Evolutionary conservation across 1,139 yeast species (phyloP).

Genomic region (Sugiyamaella pinicola): DNA sequence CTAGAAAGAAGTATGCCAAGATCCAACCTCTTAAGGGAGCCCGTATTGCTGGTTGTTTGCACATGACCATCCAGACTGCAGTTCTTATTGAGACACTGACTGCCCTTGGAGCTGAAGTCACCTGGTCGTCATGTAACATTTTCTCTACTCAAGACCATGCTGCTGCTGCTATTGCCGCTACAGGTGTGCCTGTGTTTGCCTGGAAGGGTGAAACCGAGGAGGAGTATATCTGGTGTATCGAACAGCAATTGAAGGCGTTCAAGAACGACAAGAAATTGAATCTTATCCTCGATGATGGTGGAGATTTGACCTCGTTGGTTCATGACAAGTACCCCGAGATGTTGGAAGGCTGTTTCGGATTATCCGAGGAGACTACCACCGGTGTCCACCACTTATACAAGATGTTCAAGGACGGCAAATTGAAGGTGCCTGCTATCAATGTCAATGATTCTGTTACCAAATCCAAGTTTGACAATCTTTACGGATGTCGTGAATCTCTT

Average conservation of each 20-base stretch:
- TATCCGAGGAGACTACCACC: constrained; percentile 99
- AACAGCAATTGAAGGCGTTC: constrained; percentile 98
- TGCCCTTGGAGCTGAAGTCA: constrained; percentile 99
- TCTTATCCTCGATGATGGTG: constrained; percentile 99
- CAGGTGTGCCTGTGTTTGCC: constrained; percentile 99
- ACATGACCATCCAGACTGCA: constrained; percentile 99
- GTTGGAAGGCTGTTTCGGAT: constrained; percentile 93
- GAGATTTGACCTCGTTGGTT: constrained; percentile 95
- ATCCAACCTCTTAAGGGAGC: constrained; percentile 98
- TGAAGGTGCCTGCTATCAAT: constrained; percentile 99
- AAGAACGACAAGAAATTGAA: constrained; percentile 94
- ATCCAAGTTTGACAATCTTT: constrained; percentile 98
- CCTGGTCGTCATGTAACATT: constrained; percentile 99
- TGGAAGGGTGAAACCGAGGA: constrained; percentile 99
- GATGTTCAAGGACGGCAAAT: constrained; percentile 84
- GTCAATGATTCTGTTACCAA: constrained; percentile 99
- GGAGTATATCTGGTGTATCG: constrained; percentile 99
- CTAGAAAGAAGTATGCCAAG: constrained; percentile 88
- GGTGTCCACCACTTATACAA: constrained; percentile 99
- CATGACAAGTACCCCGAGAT: constrained; percentile 99
- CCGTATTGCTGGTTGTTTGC: constrained; percentile 98
- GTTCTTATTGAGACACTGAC: constrained; percentile 96
- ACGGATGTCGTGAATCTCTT: constrained; percentile 99
- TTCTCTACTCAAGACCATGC: constrained; percentile 99
- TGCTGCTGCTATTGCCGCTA: constrained; percentile 99